These are phyloP conservation scores for Amylocystis lapponica DNA, from an alignment of 768 basidiomycete genomes.

Conservation along the genomic window DNA sequence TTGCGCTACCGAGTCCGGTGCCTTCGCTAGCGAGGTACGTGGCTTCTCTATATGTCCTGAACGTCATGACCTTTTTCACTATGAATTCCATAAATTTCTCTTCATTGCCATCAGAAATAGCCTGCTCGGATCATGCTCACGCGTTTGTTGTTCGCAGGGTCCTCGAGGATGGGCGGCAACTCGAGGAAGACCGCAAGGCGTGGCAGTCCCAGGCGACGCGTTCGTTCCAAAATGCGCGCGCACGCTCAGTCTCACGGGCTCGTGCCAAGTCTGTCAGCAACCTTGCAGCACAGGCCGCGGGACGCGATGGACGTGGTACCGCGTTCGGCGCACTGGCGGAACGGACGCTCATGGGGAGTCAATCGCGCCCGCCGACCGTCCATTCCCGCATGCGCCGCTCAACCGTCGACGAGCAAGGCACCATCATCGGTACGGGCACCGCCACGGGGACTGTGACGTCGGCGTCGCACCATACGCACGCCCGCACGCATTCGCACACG, in stretches of 20 bases:
- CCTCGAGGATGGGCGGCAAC: slow-evolving; percentile 53
- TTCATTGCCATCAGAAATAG: no score
- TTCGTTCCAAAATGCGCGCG: slow-evolving; percentile 61
- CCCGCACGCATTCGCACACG: slow-evolving; percentile 27
- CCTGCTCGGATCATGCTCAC: no score
- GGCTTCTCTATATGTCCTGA: no score
- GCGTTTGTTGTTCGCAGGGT: slow-evolving; percentile 47
- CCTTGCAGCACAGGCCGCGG: background rate
- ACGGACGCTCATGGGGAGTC: slow-evolving; percentile 60
- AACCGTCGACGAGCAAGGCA: slow-evolving; percentile 12
- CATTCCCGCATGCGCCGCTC: slow-evolving; percentile 16
- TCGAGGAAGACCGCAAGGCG: slow-evolving; percentile 56
- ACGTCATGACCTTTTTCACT: no score
- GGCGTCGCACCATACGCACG: slow-evolving; percentile 6
- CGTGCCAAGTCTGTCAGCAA: slow-evolving; percentile 50
- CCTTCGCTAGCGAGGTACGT: slow-evolving; percentile 48
- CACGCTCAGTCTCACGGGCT: slow-evolving; percentile 56
- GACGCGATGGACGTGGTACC: slow-evolving; percentile 5
- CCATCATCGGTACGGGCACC: slow-evolving; percentile 16
- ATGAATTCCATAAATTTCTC: no score
- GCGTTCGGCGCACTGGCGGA: slow-evolving; percentile 58
- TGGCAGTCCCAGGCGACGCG: slow-evolving; percentile 61
- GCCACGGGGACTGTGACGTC: slow-evolving; percentile 21
- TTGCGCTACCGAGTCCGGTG: slow-evolving; percentile 51
- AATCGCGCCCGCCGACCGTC: slow-evolving; percentile 45